Conservation (phyloP, 179 eudicot species). For the Amaranthus tricolor region DNA sequence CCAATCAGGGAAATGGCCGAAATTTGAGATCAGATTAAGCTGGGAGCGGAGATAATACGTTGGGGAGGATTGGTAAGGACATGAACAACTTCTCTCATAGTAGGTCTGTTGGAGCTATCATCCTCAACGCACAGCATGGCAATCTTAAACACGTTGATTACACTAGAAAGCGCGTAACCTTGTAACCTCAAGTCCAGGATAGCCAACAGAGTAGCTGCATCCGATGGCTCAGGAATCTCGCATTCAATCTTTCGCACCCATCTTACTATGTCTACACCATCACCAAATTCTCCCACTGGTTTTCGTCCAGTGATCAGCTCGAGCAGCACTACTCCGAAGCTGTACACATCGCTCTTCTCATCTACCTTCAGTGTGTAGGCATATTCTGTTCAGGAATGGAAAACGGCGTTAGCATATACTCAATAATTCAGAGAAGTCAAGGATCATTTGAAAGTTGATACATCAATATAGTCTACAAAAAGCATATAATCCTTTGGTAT, state of each 20-base stretch:
- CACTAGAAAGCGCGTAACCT: conserved; percentile 50
- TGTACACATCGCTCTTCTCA: conserved; percentile 88
- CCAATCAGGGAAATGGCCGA: too few relatives aligned
- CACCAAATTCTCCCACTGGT: conserved; percentile 89
- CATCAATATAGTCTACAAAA: not conserved
- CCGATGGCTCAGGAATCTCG: conserved; percentile 59
- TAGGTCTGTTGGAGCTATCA: conserved; percentile 64
- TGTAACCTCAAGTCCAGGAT: conserved; percentile 67
- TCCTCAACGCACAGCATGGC: conserved; percentile 86
- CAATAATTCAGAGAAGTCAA: too few relatives aligned
- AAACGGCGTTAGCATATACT: not conserved
- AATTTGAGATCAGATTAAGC: conserved; percentile 17
- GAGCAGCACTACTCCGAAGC: conserved; percentile 82
- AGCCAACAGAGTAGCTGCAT: conserved; percentile 66
- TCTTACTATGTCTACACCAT: conserved; percentile 88
- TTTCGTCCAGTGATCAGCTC: conserved; percentile 72
- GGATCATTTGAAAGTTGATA: too few relatives aligned
- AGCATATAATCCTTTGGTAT: too few relatives aligned
- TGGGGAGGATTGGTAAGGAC: conserved; percentile 65
- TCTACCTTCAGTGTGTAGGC: conserved; percentile 85
- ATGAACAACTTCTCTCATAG: conserved; percentile 89
- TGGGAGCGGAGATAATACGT: conserved; percentile 17
- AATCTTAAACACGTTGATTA: conserved; percentile 69
- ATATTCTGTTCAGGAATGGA: conserved; percentile 47
- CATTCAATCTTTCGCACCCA: conserved; percentile 67